These are phyloP conservation scores for Pleurotus platypus DNA, from an alignment of 768 basidiomycete genomes.

Conservation along the genomic window DNA sequence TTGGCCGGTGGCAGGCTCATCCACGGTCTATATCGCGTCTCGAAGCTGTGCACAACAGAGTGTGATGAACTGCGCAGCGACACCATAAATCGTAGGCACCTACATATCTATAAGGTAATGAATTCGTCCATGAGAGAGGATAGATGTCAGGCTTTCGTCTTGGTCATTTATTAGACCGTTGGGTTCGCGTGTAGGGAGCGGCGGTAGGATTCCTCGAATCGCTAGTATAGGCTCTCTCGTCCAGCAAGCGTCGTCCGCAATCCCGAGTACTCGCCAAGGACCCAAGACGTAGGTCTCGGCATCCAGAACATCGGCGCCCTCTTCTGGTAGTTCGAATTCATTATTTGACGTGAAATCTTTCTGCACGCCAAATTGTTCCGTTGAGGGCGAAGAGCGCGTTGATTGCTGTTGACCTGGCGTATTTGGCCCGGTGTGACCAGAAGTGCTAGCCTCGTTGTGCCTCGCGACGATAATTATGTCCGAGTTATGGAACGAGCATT, in stretches of 20 bases:
- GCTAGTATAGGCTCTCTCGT: constrained; percentile 42
- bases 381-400: neutral
- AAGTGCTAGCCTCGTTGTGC: neutral
- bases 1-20: constrained; percentile 31
- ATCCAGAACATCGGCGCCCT: too few species aligned
- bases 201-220: constrained; percentile 32
- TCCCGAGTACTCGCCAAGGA: constrained; percentile 35
- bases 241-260: constrained; percentile 38
- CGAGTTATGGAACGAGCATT: constrained; percentile 42
- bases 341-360: neutral
- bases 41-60: constrained; percentile 27
- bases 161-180: neutral
- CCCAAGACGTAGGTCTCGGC: neutral
- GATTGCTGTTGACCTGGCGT: neutral
- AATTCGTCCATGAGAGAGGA: constrained; percentile 31
- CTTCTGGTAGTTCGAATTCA: neutral
- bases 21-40: constrained; percentile 43
- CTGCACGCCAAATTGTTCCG: neutral
- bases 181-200: neutral
- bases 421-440: neutral
- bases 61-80: neutral
- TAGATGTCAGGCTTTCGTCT: constrained; percentile 16
- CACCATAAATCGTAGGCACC: neutral
- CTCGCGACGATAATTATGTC: constrained; percentile 21
- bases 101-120: constrained; percentile 36